Conservation (phyloP, 2,329 filamentous ascomycete species). For the Venturiaceae sp. region DNA sequence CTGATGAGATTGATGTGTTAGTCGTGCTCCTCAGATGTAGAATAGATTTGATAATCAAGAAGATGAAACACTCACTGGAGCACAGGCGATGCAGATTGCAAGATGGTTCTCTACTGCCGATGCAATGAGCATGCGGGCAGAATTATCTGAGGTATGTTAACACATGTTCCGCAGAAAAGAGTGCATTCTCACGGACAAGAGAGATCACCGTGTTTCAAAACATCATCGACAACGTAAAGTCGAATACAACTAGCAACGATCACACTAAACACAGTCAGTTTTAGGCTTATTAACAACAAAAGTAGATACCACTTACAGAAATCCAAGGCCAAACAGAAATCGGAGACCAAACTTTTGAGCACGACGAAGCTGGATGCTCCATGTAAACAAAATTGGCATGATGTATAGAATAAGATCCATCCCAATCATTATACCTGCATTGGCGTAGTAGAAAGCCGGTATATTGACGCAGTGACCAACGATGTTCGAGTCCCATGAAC, state of each 20-base stretch:
- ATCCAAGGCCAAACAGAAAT: conserved; percentile 21
- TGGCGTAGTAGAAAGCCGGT: conserved; percentile 22
- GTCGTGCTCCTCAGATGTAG: too few species aligned
- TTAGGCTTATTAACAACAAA: background rate
- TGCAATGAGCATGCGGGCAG: conserved; percentile 21
- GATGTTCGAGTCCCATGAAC: conserved; percentile 18
- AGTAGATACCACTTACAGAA: conserved; percentile 16
- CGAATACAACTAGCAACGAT: conserved; percentile 19
- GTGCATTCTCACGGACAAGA: conserved; percentile 10
- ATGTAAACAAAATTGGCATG: conserved; percentile 28
- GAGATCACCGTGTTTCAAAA: conserved; percentile 16
- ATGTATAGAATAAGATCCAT: conserved; percentile 27
- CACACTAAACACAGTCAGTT: conserved; percentile 14
- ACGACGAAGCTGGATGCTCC: conserved; percentile 21
- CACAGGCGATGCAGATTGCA: conserved; percentile 25
- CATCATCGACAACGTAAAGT: conserved; percentile 17
- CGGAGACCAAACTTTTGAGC: conserved; percentile 24
- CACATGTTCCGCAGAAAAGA: too few species aligned
- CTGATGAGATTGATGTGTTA: background rate
- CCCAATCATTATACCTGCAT: conserved; percentile 24
- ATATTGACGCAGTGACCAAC: conserved; percentile 24
- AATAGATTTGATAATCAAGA: background rate
- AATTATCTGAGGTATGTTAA: conserved; percentile 11
- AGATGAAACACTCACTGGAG: conserved; percentile 16
- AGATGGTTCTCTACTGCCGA: conserved; percentile 26